Evolutionary conservation across 768 basidiomycete species (phyloP), one percentile per base, ranked within the genome.

Genomic region (Psilocybe cubensis): DNA sequence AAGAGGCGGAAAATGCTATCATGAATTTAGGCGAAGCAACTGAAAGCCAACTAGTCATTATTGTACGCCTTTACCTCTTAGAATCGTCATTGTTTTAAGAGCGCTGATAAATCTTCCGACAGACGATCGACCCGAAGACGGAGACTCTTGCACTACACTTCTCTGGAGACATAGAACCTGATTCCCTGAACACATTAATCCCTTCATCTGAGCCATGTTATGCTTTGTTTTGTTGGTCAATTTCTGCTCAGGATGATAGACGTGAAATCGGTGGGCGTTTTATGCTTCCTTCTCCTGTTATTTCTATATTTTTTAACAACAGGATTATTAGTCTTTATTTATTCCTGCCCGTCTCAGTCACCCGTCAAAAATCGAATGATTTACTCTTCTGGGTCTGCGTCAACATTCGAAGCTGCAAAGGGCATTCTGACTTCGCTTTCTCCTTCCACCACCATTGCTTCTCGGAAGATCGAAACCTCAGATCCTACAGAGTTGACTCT

Each of bases 361-460:
- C 90, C 91, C 1, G 81, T 97, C 73, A 93, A 92, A 66, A 79
- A 87, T 59, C 83, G 94, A 42, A 95, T 98, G 92, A 68, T 97
- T 31, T 96, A 96, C 73, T 92, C 94, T 0, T 87, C 89, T 2
- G 87, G 85, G 8, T 83, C 83, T 10, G 64, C 78, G 9, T 70
- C 81, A 18, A 79, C 88, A 6, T 88, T 83, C 64, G 76, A 79
- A 49, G 73, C 81, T 7, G 85, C 83, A 28, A 86, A 86, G 59
- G 73, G 71, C 4, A 66, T 88, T 2, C 76, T 84, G 59, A 72
- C 73, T 49, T 79, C 72, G 12, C 73, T 72, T 48, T 74, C 74
- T 25, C 74, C 77, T 17, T 75, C 74, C 24, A 72, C 78, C 8
- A 58, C 63, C 21, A 58, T 86, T 11, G 77, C 79, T 2, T 63